phyloP scores from a whole-genome alignment of 306 rosid genomes.

The Vigna mungo region DNA sequence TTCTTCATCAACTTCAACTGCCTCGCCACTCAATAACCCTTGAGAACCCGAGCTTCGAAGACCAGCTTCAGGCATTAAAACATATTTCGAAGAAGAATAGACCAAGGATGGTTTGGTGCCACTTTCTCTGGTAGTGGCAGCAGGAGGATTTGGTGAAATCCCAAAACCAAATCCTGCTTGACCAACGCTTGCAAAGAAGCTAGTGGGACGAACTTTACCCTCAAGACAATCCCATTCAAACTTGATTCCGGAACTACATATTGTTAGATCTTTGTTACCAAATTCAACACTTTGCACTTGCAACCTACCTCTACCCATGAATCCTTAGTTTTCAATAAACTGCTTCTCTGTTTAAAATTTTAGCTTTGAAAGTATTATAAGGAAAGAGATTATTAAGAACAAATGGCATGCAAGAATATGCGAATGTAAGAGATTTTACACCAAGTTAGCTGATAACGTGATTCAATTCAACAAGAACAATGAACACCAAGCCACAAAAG shows the following conservation, averaged over 20 bases:
- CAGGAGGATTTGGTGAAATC: conserved; percentile 44
- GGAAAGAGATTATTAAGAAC: not conserved
- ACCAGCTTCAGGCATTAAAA: conserved; percentile 33
- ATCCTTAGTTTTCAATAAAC: conserved; percentile 14
- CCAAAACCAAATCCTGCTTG: conserved; percentile 44
- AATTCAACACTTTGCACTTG: conserved; percentile 41
- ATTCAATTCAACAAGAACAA: conserved; percentile 28
- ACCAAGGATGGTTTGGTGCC: conserved; percentile 6
- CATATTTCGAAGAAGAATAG: conserved; percentile 41
- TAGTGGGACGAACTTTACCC: conserved; percentile 32
- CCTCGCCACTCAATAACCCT: conserved; percentile 24
- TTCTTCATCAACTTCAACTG: conserved; percentile 37
- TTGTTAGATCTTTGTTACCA: conserved; percentile 38
- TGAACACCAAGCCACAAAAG: not conserved
- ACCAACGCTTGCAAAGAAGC: conserved; percentile 46
- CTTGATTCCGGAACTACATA: conserved; percentile 57
- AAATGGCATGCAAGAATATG: conserved; percentile 29
- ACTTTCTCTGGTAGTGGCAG: conserved; percentile 13
- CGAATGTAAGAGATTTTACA: not conserved
- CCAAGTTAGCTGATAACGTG: conserved; percentile 6
- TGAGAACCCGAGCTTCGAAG: not conserved
- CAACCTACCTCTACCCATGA: conserved; percentile 48
- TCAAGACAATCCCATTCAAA: conserved; percentile 22
- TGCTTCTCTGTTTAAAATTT: not conserved
- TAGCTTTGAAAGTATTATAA: conserved; percentile 31